Percentiles rank a stretch among this genome's conserved stretches.
Evolutionary conservation across 805 yeast species (phyloP).

Genomic region (Suhomyces kilbournensis): DNA sequence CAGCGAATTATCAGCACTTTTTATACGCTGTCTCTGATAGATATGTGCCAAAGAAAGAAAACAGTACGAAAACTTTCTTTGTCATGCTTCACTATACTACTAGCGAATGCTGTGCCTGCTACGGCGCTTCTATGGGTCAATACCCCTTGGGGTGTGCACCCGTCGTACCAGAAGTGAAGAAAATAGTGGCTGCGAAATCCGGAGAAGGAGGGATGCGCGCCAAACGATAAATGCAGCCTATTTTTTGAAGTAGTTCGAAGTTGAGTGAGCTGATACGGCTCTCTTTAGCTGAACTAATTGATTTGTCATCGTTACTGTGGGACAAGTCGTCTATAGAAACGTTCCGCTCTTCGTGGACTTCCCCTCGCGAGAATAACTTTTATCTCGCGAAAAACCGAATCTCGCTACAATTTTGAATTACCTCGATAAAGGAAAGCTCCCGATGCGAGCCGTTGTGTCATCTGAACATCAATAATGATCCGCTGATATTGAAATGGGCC

Average conservation of each 20-base stretch:
- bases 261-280: conserved; percentile 21
- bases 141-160: conserved; percentile 25
- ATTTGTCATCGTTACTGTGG: conserved; percentile 6
- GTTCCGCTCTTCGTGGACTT: background rate
- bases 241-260: conserved; percentile 14
- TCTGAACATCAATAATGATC: background rate
- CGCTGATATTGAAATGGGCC: background rate
- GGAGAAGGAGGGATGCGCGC: conserved; percentile 14
- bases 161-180: conserved; percentile 27
- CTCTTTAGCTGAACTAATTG: conserved; percentile 14
- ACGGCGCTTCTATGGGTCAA: conserved; percentile 19
- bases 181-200: conserved; percentile 19
- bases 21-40: conserved; percentile 28
- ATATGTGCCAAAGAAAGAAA: conserved; percentile 40
- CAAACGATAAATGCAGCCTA: conserved; percentile 20
- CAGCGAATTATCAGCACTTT: conserved; percentile 20
- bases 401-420: background rate
- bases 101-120: conserved; percentile 15
- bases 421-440: background rate
- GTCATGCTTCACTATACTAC: background rate
- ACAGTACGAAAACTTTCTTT: conserved; percentile 9
- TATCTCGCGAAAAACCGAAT: background rate
- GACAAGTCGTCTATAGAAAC: conserved; percentile 36
- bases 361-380: background rate
- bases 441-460: no score